Evolutionary conservation across 495 filamentous ascomycete species (phyloP).

Genomic region (Cercophora newfieldiana): DNA sequence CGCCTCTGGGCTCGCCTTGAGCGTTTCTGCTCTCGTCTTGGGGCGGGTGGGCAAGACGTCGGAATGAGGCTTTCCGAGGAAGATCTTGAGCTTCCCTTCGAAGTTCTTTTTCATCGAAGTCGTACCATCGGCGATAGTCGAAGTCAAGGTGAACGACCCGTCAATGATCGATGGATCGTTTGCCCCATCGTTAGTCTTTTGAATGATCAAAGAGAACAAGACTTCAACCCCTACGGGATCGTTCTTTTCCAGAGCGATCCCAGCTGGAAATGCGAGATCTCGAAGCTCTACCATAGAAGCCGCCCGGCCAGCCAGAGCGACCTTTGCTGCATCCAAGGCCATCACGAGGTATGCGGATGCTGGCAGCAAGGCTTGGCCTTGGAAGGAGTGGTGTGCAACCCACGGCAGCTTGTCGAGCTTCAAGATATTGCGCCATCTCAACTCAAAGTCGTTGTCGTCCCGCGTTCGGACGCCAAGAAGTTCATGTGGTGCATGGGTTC

Average conservation of each 20-base stretch:
- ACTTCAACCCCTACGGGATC: slow-evolving; percentile 48
- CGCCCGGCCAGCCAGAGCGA: slow-evolving; percentile 24
- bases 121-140: slow-evolving; percentile 35
- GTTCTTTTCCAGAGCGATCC: slow-evolving; percentile 49
- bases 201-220: slow-evolving; percentile 41
- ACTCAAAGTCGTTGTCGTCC: slow-evolving; percentile 42
- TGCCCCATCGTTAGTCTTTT: not conserved
- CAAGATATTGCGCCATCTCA: slow-evolving; percentile 51
- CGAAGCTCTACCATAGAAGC: slow-evolving; percentile 43
- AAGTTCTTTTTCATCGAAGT: slow-evolving; percentile 43
- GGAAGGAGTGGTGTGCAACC: slow-evolving; percentile 44
- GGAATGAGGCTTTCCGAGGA: slow-evolving; percentile 30
- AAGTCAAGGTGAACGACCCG: slow-evolving; percentile 41
- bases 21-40: slow-evolving; percentile 33
- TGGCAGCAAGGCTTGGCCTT: slow-evolving; percentile 44
- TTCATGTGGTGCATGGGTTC: slow-evolving; percentile 41
- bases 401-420: slow-evolving; percentile 45
- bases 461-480: slow-evolving; percentile 48
- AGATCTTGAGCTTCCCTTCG: slow-evolving; percentile 32
- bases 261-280: slow-evolving; percentile 44
- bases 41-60: slow-evolving; percentile 29
- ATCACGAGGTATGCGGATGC: slow-evolving; percentile 48
- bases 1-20: slow-evolving; percentile 32
- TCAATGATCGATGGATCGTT: slow-evolving; percentile 27
- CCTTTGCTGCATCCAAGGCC: slow-evolving; percentile 43